Evolutionary conservation across 768 basidiomycete species (phyloP).

Genomic region (Amanita thiersii): DNA sequence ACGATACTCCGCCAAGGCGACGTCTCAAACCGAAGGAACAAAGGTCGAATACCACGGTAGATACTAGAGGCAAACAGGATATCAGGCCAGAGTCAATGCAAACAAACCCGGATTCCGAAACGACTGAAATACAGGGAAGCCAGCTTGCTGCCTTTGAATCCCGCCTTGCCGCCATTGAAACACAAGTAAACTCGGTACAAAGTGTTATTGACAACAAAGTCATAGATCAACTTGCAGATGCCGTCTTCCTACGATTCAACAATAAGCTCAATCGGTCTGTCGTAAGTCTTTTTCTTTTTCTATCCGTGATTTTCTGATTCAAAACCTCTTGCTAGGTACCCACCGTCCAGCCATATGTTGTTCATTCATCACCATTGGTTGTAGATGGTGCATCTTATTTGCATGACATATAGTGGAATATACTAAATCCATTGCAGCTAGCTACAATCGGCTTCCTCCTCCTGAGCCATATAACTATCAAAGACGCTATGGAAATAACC

Average conservation of each 20-base stretch:
- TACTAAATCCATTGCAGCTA: too few relatives aligned
- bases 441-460: background rate
- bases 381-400: too few relatives aligned
- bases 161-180: background rate
- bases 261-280: background rate
- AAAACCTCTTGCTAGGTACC: background rate
- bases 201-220: background rate
- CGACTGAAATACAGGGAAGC: background rate
- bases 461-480: constrained; percentile 1
- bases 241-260: background rate
- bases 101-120: background rate
- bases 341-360: too few relatives aligned
- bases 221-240: background rate
- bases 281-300: background rate
- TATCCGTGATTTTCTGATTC: background rate
- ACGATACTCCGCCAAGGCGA: background rate
- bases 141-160: background rate
- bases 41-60: too few relatives aligned
- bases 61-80: background rate
- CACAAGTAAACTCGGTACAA: background rate
- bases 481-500: background rate
- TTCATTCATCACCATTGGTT: too few relatives aligned
- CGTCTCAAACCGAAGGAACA: too few relatives aligned
- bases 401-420: too few relatives aligned
- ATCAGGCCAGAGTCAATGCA: background rate